phyloP scores from a whole-genome alignment of 805 yeast species.

The Lachancea sp. region DNA sequence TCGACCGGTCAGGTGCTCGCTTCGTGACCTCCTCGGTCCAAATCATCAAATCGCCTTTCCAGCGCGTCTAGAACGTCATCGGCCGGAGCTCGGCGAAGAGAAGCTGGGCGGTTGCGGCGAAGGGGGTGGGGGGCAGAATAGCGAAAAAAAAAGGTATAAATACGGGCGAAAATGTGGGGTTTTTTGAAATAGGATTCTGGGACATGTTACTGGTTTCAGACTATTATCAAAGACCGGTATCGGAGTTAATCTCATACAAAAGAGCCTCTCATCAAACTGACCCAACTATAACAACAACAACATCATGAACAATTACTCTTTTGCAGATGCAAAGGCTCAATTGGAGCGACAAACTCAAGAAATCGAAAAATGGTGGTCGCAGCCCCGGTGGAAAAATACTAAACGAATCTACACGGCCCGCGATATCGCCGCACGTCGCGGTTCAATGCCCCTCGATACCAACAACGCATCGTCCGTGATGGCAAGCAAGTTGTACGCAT shows the following conservation, averaged over 20 bases:
- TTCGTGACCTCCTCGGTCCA: too few species aligned
- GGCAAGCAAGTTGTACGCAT: conserved; percentile 72
- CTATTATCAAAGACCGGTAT: too few species aligned
- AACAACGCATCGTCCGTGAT: conserved; percentile 75
- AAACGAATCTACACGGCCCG: conserved; percentile 84
- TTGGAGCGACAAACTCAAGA: conserved; percentile 50
- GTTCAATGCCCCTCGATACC: conserved; percentile 55
- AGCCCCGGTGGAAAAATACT: conserved; percentile 86
- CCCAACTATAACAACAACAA: too few species aligned
- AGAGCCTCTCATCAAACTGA: too few species aligned
- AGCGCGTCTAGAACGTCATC: too few species aligned
- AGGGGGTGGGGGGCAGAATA: background rate
- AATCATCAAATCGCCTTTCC: too few species aligned
- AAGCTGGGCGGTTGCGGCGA: too few species aligned
- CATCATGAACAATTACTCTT: conserved; percentile 2
- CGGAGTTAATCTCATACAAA: too few species aligned
- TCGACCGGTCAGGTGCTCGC: too few species aligned
- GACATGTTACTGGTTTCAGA: too few species aligned
- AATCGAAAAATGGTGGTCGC: conserved; percentile 85
- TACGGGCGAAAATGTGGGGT: background rate
- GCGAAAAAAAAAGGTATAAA: background rate
- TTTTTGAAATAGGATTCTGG: too few species aligned
- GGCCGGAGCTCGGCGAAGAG: too few species aligned
- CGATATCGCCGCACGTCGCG: conserved; percentile 86
- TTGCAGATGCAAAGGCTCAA: conserved; percentile 14